These are phyloP conservation scores for Suillus subalutaceus DNA, from an alignment of 768 basidiomycete genomes.

Conservation along the genomic window DNA sequence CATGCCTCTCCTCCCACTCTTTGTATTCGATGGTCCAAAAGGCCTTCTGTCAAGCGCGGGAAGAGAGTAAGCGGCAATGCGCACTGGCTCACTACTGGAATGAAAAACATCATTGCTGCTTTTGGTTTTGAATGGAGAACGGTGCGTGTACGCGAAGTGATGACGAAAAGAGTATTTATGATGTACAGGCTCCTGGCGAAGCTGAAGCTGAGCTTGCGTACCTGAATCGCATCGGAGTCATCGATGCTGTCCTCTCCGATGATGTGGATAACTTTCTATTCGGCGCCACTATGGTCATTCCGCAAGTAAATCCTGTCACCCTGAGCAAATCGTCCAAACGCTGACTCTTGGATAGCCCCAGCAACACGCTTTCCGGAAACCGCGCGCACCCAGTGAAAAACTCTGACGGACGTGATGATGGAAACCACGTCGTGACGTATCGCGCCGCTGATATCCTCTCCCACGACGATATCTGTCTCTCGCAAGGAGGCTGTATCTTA, in stretches of 20 bases:
- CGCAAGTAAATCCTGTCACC: constrained; percentile 61
- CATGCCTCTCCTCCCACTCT: constrained; percentile 82
- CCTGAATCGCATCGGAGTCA: constrained; percentile 76
- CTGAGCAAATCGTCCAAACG: neutral
- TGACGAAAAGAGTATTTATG: constrained; percentile 29
- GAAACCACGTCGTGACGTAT: constrained; percentile 61
- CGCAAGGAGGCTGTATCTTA: constrained; percentile 69
- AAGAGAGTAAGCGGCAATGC: constrained; percentile 65
- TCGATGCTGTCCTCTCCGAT: constrained; percentile 90
- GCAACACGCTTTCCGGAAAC: constrained; percentile 75
- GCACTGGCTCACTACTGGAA: constrained; percentile 71
- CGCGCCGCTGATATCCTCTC: constrained; percentile 41
- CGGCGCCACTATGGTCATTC: constrained; percentile 79
- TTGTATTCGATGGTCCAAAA: constrained; percentile 90
- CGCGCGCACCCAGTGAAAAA: constrained; percentile 63
- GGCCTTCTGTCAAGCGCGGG: constrained; percentile 80
- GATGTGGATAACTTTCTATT: constrained; percentile 94
- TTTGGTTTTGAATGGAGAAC: constrained; percentile 81
- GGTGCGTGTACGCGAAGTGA: constrained; percentile 37
- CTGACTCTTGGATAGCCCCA: constrained; percentile 48
- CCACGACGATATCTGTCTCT: constrained; percentile 54
- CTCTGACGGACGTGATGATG: constrained; percentile 69
- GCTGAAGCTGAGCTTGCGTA: constrained; percentile 94
- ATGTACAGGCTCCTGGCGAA: constrained; percentile 82
- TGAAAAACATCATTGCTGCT: constrained; percentile 77